Evolutionary conservation across 1,139 yeast genomes (phyloP).

Genomic region (Suhomyces wounanorum): DNA sequence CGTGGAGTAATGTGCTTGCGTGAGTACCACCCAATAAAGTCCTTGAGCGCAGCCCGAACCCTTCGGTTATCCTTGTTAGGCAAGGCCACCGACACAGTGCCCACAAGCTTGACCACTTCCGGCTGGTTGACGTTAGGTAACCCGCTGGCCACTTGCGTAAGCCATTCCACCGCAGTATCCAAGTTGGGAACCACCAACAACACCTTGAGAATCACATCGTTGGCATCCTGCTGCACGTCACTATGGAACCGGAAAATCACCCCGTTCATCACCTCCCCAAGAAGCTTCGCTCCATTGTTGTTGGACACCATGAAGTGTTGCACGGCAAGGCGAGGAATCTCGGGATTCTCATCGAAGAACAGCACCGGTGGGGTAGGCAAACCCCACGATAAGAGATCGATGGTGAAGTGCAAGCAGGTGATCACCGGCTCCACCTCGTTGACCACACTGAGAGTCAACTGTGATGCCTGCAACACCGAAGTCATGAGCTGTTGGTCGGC

Average conservation of each 20-base stretch:
- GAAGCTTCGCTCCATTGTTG: slow-evolving; percentile 60
- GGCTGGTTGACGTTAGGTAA: slow-evolving; percentile 67
- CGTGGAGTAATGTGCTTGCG: slow-evolving; percentile 72
- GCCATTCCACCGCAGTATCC: slow-evolving; percentile 57
- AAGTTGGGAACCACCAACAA: slow-evolving; percentile 52
- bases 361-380: slow-evolving; percentile 79
- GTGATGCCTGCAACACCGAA: slow-evolving; percentile 61
- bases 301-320: slow-evolving; percentile 38
- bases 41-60: slow-evolving; percentile 68
- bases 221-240: slow-evolving; percentile 74
- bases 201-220: slow-evolving; percentile 70
- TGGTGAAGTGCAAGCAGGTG: slow-evolving; percentile 71
- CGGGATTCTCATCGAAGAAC: slow-evolving; percentile 51
- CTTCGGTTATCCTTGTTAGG: slow-evolving; percentile 72
- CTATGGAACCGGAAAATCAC: slow-evolving; percentile 70
- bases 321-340: slow-evolving; percentile 52
- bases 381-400: slow-evolving; percentile 85
- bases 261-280: slow-evolving; percentile 61
- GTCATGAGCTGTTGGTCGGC: slow-evolving; percentile 56
- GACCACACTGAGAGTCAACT: slow-evolving; percentile 53
- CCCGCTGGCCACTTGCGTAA: slow-evolving; percentile 52
- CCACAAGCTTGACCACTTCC: slow-evolving; percentile 64
- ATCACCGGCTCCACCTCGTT: slow-evolving; percentile 74
- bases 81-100: slow-evolving; percentile 59
- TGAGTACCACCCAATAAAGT: slow-evolving; percentile 80